Percentiles rank a stretch among this genome's conserved stretches.
These are phyloP conservation scores for Metschnikowia vanudenii DNA, from an alignment of 805 yeast genomes.

Conservation along the genomic window DNA sequence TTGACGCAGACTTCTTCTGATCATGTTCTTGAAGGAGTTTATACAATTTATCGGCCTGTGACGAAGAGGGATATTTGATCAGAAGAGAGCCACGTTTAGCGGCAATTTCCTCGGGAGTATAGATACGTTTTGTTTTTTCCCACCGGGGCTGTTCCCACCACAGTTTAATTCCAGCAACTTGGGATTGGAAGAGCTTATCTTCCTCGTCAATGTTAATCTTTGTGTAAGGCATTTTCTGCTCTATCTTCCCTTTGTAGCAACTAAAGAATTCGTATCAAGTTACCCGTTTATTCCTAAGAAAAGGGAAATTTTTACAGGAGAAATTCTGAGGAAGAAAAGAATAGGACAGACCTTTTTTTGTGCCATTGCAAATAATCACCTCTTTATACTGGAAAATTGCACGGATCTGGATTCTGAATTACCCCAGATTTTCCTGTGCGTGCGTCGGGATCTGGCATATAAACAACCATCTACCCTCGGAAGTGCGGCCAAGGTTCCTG, in stretches of 20 bases:
- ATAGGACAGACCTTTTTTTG: not conserved
- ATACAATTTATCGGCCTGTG: slow-evolving; percentile 81
- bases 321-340: not conserved
- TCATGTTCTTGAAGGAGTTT: slow-evolving; percentile 69
- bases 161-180: slow-evolving; percentile 67
- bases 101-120: slow-evolving; percentile 86
- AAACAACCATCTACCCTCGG: slow-evolving; percentile 14
- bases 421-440: slow-evolving; percentile 16
- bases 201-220: slow-evolving; percentile 59
- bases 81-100: slow-evolving; percentile 80
- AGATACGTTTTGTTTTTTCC: slow-evolving; percentile 82
- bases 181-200: slow-evolving; percentile 61
- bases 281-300: not conserved
- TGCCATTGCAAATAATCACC: not conserved
- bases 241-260: not conserved
- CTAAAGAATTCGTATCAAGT: not conserved
- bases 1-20: slow-evolving; percentile 67
- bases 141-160: slow-evolving; percentile 98
- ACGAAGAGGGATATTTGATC: slow-evolving; percentile 70
- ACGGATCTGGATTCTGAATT: not conserved
- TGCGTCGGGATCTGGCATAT: slow-evolving; percentile 7
- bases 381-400: slow-evolving; percentile 10
- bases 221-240: slow-evolving; percentile 50
- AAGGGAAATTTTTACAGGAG: not conserved
- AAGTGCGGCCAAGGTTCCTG: slow-evolving; percentile 14